Percentiles rank a stretch among this genome's conserved stretches.
Conservation (phyloP, 1,139 yeast genomes). For the Entelexis sorbosivorans region DNA sequence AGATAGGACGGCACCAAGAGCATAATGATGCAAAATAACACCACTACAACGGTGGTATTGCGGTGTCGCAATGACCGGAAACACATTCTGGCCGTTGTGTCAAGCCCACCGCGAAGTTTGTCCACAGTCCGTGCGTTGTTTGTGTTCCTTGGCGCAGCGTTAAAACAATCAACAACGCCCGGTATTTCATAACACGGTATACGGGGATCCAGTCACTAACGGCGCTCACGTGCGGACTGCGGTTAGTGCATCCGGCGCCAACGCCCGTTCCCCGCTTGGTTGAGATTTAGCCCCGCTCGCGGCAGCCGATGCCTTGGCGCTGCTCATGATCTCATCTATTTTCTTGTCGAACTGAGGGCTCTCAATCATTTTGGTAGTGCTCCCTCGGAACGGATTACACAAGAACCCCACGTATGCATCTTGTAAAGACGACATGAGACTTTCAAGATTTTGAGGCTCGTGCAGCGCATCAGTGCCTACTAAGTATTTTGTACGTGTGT, state of each 20-base stretch:
- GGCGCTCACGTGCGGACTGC: neutral
- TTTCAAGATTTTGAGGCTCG: constrained; percentile 26
- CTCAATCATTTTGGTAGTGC: constrained; percentile 25
- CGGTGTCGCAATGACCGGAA: neutral
- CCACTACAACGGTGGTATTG: neutral
- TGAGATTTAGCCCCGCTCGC: neutral
- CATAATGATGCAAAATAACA: neutral
- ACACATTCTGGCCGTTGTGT: neutral
- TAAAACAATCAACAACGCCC: neutral
- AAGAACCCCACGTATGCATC: constrained; percentile 31
- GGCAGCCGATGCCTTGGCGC: neutral
- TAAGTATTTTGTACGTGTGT: constrained; percentile 33
- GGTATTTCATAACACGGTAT: neutral
- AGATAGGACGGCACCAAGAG: neutral
- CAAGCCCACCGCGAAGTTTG: neutral
- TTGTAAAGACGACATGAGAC: constrained; percentile 28
- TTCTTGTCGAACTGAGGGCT: constrained; percentile 27
- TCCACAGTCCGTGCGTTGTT: neutral
- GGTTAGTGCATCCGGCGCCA: neutral
- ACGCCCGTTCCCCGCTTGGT: neutral
- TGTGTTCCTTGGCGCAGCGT: neutral
- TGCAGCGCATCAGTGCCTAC: constrained; percentile 32
- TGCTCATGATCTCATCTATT: constrained; percentile 24
- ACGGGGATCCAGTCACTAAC: neutral
- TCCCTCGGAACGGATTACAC: constrained; percentile 32